These are phyloP conservation scores for Mycena metata DNA, from an alignment of 768 basidiomycete genomes.

Conservation along the genomic window DNA sequence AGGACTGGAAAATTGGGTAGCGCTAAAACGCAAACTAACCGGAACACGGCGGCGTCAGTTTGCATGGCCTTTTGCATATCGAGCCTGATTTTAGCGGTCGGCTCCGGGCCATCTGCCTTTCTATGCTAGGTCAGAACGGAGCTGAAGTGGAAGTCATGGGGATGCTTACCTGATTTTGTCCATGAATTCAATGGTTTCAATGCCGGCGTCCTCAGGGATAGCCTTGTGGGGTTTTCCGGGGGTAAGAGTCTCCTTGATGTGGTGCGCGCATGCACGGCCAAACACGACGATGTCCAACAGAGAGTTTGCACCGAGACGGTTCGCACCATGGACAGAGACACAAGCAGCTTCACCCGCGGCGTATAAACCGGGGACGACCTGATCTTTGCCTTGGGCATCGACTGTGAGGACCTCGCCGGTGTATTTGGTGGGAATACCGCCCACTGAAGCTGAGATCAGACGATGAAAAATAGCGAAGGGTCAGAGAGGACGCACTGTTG, in stretches of 20 bases:
- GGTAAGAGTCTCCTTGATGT: conserved; percentile 91
- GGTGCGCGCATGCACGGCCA: conserved; percentile 98
- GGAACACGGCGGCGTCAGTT: conserved; percentile 96
- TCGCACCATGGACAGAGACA: conserved; percentile 99
- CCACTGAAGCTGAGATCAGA: conserved; percentile 70
- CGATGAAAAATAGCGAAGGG: conserved; percentile 27
- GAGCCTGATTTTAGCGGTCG: conserved; percentile 91
- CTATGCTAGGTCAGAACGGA: conserved; percentile 49
- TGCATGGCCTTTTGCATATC: conserved; percentile 99
- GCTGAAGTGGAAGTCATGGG: background rate
- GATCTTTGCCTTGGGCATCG: conserved; percentile 91
- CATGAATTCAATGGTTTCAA: conserved; percentile 86
- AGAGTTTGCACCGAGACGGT: conserved; percentile 99
- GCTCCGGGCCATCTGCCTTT: conserved; percentile 82
- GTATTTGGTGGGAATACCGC: conserved; percentile 98
- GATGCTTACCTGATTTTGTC: conserved; percentile 81
- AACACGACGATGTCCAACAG: conserved; percentile 99
- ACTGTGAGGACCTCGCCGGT: conserved; percentile 96
- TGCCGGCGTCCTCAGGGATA: conserved; percentile 88
- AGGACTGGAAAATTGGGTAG: background rate
- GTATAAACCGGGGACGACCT: conserved; percentile 95
- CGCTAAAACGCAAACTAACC: conserved; percentile 55
- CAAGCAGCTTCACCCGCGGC: conserved; percentile 99
- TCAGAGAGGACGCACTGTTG: conserved; percentile 82
- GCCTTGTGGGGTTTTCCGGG: conserved; percentile 93